Base-by-base conservation (phyloP, 768 basidiomycete genomes). In the Tricholoma sp. region DNA sequence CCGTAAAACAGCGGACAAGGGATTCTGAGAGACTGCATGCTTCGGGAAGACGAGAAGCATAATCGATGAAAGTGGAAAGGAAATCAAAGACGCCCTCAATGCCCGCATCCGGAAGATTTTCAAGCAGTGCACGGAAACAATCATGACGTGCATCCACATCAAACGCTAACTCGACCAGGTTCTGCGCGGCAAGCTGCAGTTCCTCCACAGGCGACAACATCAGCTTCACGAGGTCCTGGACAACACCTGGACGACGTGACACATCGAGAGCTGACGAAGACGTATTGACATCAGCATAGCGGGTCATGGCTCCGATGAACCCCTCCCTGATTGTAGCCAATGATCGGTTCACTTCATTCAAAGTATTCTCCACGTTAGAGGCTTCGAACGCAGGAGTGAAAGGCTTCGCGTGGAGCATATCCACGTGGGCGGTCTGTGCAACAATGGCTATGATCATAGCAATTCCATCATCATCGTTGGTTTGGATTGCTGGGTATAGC, bases 111-210 rank as follows among this genome's bases (percentile, higher is more conserved):
- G 93, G 83, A 53, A 82, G 76, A 53, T 88, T 82, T 61, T 80
- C 76, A 2, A 98, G 76, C 19, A 98, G 73, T 12, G 83, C 84
- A 7, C 89, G 84, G 66, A 97, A 88, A 67, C 91, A 95, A 61
- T 97, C 95, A 37, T 83, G 78, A 45, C 97, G 89, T 24, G 83
- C 85, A 64, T 95, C 92, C n/a, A 86, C 90, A 62, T 96, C 90
- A 64, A 89, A 95, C 0, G 93, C 89, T 54, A 92, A 82, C 10
- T 88, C 88, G 24, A 91, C 80, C n/a, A 98, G 69, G 18, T 82
- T 81, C 67, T 94, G 89, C 1, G 87, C 89, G 10, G 88, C 84
- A 45, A 78, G 74, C 63, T 90, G 89, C 14, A 95, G 72, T 12
- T 83, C 80, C 18, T 86, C 85, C 29, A 86, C 77, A 0, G 96